Conservation (phyloP, 2,329 filamentous ascomycete species). For the Hymenoscyphus fraxineus region DNA sequence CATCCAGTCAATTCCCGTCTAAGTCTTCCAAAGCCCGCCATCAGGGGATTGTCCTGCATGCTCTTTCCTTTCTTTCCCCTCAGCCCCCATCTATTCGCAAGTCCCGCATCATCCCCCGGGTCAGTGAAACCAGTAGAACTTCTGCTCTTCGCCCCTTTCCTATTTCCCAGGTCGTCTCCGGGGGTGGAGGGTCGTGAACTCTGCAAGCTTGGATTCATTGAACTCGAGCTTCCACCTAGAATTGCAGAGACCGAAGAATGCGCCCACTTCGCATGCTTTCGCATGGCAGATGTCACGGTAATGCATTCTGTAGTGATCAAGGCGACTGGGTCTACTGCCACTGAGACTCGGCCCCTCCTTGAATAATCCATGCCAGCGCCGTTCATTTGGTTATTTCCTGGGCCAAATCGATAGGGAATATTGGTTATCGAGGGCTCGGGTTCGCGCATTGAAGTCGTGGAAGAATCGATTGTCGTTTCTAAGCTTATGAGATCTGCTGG, state of each 20-base stretch:
- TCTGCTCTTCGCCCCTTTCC: slow-evolving; percentile 26
- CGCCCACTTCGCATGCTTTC: slow-evolving; percentile 93
- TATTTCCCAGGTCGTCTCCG: slow-evolving; percentile 26
- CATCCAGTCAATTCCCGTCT: slow-evolving; percentile 82
- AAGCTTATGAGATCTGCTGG: slow-evolving; percentile 20
- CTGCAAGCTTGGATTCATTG: slow-evolving; percentile 34
- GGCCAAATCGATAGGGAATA: slow-evolving; percentile 11
- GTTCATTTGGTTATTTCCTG: slow-evolving; percentile 16
- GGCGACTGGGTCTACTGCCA: slow-evolving; percentile 85
- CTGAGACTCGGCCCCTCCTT: slow-evolving; percentile 51
- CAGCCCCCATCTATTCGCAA: slow-evolving; percentile 86
- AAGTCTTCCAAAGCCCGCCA: slow-evolving; percentile 88
- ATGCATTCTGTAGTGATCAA: slow-evolving; percentile 98
- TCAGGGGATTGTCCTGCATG: slow-evolving; percentile 95
- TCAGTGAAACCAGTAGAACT: slow-evolving; percentile 36
- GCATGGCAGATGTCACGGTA: slow-evolving; percentile 95
- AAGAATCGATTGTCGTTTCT: slow-evolving; percentile 20
- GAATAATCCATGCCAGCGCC: slow-evolving; percentile 21
- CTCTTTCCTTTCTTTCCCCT: slow-evolving; percentile 94
- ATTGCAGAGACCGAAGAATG: slow-evolving; percentile 97
- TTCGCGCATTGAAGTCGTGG: slow-evolving; percentile 16
- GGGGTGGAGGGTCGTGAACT: slow-evolving; percentile 47
- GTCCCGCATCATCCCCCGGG: slow-evolving; percentile 48
- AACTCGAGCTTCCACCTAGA: slow-evolving; percentile 65
- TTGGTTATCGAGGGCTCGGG: slow-evolving; percentile 9